Percentiles rank a stretch among this genome's conserved stretches.
Evolutionary conservation across 192 early-diverging fungal species (phyloP).

Genomic region (Phlyctochytrium arcticum): DNA sequence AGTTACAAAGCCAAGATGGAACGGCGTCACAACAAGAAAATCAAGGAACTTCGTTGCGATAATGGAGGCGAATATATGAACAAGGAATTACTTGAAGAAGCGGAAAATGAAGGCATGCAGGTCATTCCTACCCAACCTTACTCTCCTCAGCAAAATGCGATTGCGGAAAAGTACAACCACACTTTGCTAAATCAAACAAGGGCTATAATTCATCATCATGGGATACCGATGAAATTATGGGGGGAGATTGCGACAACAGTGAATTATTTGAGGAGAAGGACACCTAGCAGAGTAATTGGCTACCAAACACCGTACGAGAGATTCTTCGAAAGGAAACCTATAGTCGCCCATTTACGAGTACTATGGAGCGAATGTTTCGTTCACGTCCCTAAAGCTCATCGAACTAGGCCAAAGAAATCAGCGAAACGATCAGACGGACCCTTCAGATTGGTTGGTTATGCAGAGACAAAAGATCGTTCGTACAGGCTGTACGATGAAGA

Average conservation of each 20-base stretch:
- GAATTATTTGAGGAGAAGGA: constrained; percentile 4
- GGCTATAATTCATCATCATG: background rate
- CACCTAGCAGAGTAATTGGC: background rate
- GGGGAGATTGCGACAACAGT: constrained; percentile 1
- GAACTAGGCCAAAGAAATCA: no score
- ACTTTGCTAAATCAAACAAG: constrained; percentile 2
- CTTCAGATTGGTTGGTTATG: no score
- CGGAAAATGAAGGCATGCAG: background rate
- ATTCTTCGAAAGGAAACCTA: background rate
- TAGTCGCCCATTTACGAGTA: background rate
- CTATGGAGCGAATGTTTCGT: background rate
- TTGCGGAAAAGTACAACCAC: constrained; percentile 1
- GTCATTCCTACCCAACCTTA: constrained; percentile 1
- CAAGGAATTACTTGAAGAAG: no score
- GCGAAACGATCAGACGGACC: no score
- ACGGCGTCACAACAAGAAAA: no score
- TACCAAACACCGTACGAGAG: background rate
- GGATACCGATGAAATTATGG: background rate
- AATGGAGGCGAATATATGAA: no score
- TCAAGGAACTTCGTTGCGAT: no score
- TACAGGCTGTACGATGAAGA: no score
- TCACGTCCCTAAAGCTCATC: no score
- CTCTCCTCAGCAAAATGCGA: constrained; percentile 7
- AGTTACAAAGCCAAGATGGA: no score
- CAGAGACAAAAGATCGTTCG: no score